Evolutionary conservation across 2,329 filamentous ascomycete genomes (phyloP).

Genomic region (Trematosphaeria pertusa): DNA sequence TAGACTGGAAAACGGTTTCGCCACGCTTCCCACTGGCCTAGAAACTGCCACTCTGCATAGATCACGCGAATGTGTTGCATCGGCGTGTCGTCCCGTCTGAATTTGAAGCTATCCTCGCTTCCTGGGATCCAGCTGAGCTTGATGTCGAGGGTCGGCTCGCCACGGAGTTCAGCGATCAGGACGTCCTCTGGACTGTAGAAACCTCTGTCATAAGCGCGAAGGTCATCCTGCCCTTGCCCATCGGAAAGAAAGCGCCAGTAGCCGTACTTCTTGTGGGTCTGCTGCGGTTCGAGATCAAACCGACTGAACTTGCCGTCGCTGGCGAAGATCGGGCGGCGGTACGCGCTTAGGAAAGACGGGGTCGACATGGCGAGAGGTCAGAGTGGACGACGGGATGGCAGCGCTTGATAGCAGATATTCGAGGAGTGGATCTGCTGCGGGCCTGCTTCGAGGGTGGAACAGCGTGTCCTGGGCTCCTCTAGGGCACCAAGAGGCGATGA

Average conservation of each 20-base stretch:
- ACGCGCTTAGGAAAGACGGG: neutral
- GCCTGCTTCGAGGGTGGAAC: too few species aligned
- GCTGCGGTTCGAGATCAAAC: neutral
- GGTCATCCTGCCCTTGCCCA: slow-evolving; percentile 2
- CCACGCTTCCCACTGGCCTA: slow-evolving; percentile 4
- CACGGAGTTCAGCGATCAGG: slow-evolving; percentile 4
- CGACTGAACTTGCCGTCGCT: slow-evolving; percentile 1
- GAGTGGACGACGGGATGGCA: too few species aligned
- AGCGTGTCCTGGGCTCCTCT: too few species aligned
- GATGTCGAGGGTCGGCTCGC: slow-evolving; percentile 5
- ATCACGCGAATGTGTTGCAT: slow-evolving; percentile 18
- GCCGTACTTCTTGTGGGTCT: slow-evolving; percentile 8
- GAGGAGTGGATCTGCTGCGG: too few species aligned
- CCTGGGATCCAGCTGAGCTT: slow-evolving; percentile 17
- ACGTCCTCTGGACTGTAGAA: slow-evolving; percentile 14
- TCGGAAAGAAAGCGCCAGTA: slow-evolving; percentile 17
- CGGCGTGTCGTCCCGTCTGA: slow-evolving; percentile 3
- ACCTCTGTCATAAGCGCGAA: slow-evolving; percentile 5
- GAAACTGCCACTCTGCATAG: slow-evolving; percentile 5
- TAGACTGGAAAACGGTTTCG: slow-evolving; percentile 5
- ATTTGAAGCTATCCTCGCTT: slow-evolving; percentile 2
- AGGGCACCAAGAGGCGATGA: too few species aligned
- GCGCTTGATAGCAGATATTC: too few species aligned
- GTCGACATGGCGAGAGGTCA: too few species aligned
- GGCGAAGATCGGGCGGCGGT: neutral